Conservation (phyloP, 2,329 filamentous ascomycete species). For the Penicillium sp. region DNA sequence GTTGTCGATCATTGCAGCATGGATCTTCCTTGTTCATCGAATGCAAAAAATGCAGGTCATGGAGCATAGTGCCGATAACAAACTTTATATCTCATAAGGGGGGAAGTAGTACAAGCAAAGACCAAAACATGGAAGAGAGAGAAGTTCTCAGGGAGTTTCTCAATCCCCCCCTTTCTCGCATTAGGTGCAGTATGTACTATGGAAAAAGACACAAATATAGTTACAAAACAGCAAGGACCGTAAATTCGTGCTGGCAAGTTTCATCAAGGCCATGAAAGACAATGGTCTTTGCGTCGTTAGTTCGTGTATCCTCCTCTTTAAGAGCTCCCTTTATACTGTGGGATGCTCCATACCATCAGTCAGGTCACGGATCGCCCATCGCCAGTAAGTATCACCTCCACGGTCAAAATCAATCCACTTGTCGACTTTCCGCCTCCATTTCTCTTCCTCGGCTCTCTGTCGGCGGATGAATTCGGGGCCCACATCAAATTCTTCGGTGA, state of each 20-base stretch:
- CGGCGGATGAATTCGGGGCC: slow-evolving; percentile 89
- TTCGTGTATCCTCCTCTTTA: slow-evolving; percentile 14
- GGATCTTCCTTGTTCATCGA: slow-evolving; percentile 16
- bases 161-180: neutral
- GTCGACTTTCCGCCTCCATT: slow-evolving; percentile 85
- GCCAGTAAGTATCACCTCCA: slow-evolving; percentile 60
- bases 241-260: slow-evolving; percentile 18
- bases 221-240: slow-evolving; percentile 15
- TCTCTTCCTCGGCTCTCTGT: slow-evolving; percentile 86
- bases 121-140: neutral
- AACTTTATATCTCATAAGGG: neutral
- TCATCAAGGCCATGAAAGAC: slow-evolving; percentile 17
- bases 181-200: neutral
- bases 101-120: neutral
- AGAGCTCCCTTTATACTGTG: neutral
- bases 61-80: slow-evolving; percentile 1
- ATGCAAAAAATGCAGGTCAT: slow-evolving; percentile 3
- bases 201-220: slow-evolving; percentile 10
- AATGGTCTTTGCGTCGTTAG: slow-evolving; percentile 20
- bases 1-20: slow-evolving; percentile 9
- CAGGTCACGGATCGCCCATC: slow-evolving; percentile 67
- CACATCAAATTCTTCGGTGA: slow-evolving; percentile 96
- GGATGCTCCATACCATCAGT: slow-evolving; percentile 19
- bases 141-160: neutral
- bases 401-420: slow-evolving; percentile 72